Base-by-base conservation (phyloP, 73 alveolate species). In the Uronychia setigera region DNA sequence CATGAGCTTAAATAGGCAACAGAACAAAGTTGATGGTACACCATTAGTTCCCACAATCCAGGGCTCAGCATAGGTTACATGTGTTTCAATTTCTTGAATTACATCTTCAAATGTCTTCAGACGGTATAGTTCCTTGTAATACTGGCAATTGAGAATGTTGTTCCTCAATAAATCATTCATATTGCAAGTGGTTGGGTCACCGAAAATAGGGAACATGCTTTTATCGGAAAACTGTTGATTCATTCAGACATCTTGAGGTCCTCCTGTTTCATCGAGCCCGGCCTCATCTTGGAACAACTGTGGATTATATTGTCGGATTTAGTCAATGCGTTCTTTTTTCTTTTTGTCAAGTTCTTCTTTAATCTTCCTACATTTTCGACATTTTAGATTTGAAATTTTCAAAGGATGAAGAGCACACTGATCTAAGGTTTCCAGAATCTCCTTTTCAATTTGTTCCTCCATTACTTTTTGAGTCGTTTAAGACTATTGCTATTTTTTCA, bases 11-110 rank as follows among this genome's bases (percentile, higher is more conserved):
- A 88, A 88, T 19, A 96, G 86, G 60, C 96, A 91, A 77, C 99
- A 96, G 80, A 94, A 96, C 35, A 94, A 82, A 0, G 98, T 81
- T 28, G 98, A 92, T 0, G 99, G 99, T 9, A 93, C 96, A 30
- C 97, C 96, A 60, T 87, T 84, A 14, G 97, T 88, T 13, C 98
- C 98, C 25, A 91, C 80, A 14, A 95, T 93, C 97, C 98, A 96
- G 1, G 99, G 95, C 9, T 93, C 98, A 0, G 88, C 92, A 87
- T 87, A 88, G 1, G 92, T 86, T 27, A 93, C 97, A 85, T 92
- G 90, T 25, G 85, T 92, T 59, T 88, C 92, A 0, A 95, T 93
- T 86, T 96, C 97, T 35, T 86, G 92, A 34, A 93, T 84, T 29
- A 96, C 92, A 28, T 93, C 98, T 30, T 84, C 75, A 58, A 90